Conservation (phyloP, 2,329 filamentous ascomycete genomes). For the Ceratocystis ficicola region DNA sequence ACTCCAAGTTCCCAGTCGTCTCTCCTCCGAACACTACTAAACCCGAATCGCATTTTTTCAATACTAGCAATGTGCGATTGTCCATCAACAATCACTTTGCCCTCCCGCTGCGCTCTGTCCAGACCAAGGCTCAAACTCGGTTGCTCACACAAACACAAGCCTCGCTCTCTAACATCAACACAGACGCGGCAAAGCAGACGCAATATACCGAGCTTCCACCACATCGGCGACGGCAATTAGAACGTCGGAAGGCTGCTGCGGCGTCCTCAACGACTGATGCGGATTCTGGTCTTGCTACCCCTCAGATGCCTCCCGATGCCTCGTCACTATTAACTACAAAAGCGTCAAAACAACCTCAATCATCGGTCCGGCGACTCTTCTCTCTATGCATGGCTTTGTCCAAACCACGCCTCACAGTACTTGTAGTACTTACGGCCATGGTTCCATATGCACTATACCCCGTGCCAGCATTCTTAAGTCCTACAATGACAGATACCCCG, state of each 20-base stretch:
- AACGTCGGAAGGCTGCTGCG: conserved; percentile 20
- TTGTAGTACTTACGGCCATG: conserved; percentile 84
- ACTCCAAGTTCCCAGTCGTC: not conserved
- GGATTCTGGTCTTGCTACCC: conserved; percentile 23
- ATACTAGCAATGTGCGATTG: conserved; percentile 16
- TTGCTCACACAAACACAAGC: conserved; percentile 13
- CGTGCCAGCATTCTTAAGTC: conserved; percentile 69
- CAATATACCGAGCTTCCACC: conserved; percentile 12
- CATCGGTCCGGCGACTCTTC: conserved; percentile 51
- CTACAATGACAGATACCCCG: conserved; percentile 53
- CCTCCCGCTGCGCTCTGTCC: conserved; percentile 10
- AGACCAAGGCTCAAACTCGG: conserved; percentile 13
- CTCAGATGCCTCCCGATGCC: conserved; percentile 36
- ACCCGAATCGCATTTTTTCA: conserved; percentile 20
- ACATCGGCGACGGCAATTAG: conserved; percentile 22
- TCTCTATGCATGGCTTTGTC: conserved; percentile 79
- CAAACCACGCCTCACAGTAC: conserved; percentile 86
- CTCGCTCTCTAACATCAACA: not conserved
- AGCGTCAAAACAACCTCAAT: conserved; percentile 38
- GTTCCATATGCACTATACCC: conserved; percentile 88
- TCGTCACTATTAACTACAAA: conserved; percentile 44
- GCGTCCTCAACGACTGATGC: conserved; percentile 14
- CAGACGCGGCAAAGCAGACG: not conserved
- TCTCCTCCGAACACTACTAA: not conserved
- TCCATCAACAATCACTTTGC: conserved; percentile 17